Base-by-base conservation (phyloP, 2,329 filamentous ascomycete genomes). In the Fusarium metavorans region DNA sequence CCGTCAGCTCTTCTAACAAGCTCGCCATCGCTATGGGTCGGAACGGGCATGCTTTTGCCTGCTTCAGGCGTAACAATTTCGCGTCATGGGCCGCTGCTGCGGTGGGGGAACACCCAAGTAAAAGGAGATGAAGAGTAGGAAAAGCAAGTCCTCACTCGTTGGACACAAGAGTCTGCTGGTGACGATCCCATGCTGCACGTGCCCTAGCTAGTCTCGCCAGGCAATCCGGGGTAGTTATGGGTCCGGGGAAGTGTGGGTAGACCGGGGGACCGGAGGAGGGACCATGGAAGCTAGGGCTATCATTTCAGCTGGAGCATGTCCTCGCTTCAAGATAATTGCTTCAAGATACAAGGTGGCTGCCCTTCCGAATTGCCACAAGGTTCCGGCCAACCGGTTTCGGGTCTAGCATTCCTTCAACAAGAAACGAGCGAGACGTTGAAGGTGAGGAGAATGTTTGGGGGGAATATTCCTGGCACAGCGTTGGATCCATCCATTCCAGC, bases 11-110 rank as follows among this genome's bases (percentile, higher is more conserved):
- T 61, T 25, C 58, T 56, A 45, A 50, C 62, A n/a, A 59, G 48
- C 30, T 67, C 59, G 30, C 18, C 43, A 70, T 75, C 64, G 57
- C 27, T 52, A 32, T 27, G 68, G 52, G 52, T 66, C 32, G 39
- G 43, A 39, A 54, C 61, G 64, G 65, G 58, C 72, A 75, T 74
- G 5, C 35, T 52, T 10, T 63, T 58, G 68, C 60, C 72, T 72
- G 56, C 57, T 50, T 58, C 39, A 39, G 68, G 60, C 48, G 35
- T 25, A 13, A 8, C 27, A 39, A 57, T 35, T 37, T 34, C 41
- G 68, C 60, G 20, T 63, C 70, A 73, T 73, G 71, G 23, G 48
- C 41, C 39, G 71, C 37, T 18, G 30, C 37, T 50, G 50, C 35
- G 58, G 52, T 35, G 59, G 27, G 35, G 32, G 56, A 30, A 25